These are phyloP conservation scores for Ogataea salicorniae DNA, from an alignment of 805 yeast genomes.

Conservation along the genomic window DNA sequence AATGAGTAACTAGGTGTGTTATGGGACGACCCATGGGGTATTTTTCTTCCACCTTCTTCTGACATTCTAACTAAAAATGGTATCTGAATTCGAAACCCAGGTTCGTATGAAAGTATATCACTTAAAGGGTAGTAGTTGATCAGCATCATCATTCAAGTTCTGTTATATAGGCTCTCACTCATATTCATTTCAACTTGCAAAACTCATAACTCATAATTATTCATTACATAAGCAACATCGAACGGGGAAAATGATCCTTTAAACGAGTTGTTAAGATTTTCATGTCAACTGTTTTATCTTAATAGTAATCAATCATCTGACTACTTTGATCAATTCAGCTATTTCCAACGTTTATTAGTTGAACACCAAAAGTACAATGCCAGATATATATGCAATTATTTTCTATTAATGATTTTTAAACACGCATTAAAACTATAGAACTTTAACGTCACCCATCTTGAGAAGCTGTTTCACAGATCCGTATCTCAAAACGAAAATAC, in stretches of 20 bases:
- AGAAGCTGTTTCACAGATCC: conserved; percentile 41
- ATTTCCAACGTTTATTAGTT: neutral
- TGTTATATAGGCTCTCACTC: no score
- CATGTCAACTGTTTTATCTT: no score
- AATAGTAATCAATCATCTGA: neutral
- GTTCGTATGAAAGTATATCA: no score
- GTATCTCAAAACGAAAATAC: conserved; percentile 73
- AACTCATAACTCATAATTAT: no score
- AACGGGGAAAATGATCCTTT: no score
- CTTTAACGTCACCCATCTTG: conserved; percentile 36
- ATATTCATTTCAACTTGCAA: no score
- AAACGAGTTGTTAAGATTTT: no score
- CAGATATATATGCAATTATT: neutral
- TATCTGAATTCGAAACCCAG: no score
- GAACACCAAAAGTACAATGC: neutral
- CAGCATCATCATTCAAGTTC: no score
- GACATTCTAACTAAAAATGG: neutral
- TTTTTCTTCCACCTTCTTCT: conserved; percentile 2
- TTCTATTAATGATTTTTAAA: neutral
- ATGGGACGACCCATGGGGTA: neutral
- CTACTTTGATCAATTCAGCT: neutral
- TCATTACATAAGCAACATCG: no score
- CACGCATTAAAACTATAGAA: conserved; percentile 28
- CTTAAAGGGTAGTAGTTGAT: no score
- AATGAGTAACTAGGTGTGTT: conserved; percentile 2